Conservation (phyloP, 768 basidiomycete genomes). For the Agrocybe chaxingu region DNA sequence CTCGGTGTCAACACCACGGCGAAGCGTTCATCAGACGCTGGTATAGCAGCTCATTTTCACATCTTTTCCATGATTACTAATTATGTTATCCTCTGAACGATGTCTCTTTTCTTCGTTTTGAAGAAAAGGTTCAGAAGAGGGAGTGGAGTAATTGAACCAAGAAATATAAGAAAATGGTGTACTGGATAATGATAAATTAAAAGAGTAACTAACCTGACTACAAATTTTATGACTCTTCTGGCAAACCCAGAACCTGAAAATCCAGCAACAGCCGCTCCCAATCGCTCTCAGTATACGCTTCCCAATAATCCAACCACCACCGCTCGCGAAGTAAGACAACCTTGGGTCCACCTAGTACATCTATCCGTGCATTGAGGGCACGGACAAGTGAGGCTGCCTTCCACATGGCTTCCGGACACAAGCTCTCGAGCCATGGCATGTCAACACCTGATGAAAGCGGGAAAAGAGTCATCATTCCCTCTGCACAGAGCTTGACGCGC, state of each 20-base stretch:
- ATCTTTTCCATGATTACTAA: too few species aligned
- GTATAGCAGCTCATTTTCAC: too few species aligned
- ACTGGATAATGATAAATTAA: too few species aligned
- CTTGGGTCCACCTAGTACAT: constrained; percentile 16
- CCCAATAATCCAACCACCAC: constrained; percentile 25
- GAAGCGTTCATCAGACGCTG: too few species aligned
- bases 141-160: too few species aligned
- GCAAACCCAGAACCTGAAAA: constrained; percentile 3
- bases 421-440: constrained; percentile 11
- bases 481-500: constrained; percentile 26
- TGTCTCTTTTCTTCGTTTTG: too few species aligned
- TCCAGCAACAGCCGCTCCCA: constrained; percentile 17
- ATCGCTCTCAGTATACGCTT: constrained; percentile 18
- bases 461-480: constrained; percentile 28
- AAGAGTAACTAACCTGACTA: too few species aligned
- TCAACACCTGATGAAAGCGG: constrained; percentile 9
- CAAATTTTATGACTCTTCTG: too few species aligned
- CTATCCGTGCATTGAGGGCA: constrained; percentile 14
- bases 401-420: constrained; percentile 17
- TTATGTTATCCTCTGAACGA: too few species aligned
- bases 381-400: constrained; percentile 16
- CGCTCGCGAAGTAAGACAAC: constrained; percentile 16
- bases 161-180: too few species aligned
- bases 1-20: too few species aligned
- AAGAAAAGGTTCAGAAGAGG: too few species aligned